Evolutionary conservation across 2,329 filamentous ascomycete species (phyloP), one percentile per base, ranked within the genome.

Genomic region (Penicillium sp.): DNA sequence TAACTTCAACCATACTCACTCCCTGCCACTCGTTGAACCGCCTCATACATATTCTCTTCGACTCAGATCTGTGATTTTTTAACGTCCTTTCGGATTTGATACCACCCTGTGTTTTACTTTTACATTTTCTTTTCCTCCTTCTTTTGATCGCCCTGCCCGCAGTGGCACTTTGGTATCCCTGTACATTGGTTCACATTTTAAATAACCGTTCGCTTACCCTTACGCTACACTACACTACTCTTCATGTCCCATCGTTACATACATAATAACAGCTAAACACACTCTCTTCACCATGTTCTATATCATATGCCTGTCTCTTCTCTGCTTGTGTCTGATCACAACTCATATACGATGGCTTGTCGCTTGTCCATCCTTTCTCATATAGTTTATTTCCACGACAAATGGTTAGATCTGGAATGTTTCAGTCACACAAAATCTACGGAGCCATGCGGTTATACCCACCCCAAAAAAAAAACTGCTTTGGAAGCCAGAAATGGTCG

Each of bases 61-160:
- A 57, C 54, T 60, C 51, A 48, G 57, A 62, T 62, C 58, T 62
- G 53, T 60, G 57, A 59, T 63, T 64, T 62, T 59, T 60, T 64
- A 54, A 58, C 55, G 56, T 62, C 52, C 59, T 62, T 60, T 66
- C 56, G 63, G 64, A 65, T 66, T 64, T 67, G 64, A 67, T 67
- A 67, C 64, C 64, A 67, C 60, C 58, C 60, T 49, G 60, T 48
- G 14, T 48, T 39, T 52, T 48, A 41, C 19, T 48, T 37, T 21
- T 22, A 44, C 35, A 5, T 39, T 39, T 19, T 52, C 29, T 52
- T 48, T 19, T 13, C 27, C 31, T 37, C 41, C 39, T 41, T 44
- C 59, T 52, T 56, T 52, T 9, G 27, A 41, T 14, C 27, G 10
- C 22, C 43, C n/a, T 31, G 27, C 39, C 14, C 43, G 22, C 21